Evolutionary conservation across 495 filamentous ascomycete genomes (phyloP), one percentile per base, ranked within the genome.

Genomic region (Cetradonia linearis): DNA sequence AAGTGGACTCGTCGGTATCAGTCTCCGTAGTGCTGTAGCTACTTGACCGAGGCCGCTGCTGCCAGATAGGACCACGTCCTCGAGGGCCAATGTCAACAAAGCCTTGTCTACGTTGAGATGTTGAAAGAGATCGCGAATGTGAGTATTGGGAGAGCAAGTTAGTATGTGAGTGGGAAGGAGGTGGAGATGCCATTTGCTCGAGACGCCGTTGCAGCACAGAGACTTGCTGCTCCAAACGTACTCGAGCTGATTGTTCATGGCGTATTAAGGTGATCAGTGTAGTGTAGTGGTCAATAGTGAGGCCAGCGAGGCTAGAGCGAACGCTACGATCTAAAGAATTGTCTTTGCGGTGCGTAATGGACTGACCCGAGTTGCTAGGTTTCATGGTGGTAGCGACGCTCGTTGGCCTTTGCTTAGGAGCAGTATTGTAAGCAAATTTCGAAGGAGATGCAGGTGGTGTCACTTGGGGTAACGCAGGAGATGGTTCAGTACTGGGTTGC

Each of bases 211-310:
- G 77, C 1, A 83, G 70, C 33, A 68, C 63, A 2, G 75, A 62
- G 8, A 83, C 74, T 62, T 83, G 77, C 50, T 70, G 69, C 67
- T 83, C 81, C 2, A 83, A 69, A 38, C 71, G 76, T 34, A 77
- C 69, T 46, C 81, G 77, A 1, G 81, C 80, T 7, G 73, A 76
- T 57, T 82, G 79, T 59, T 83, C 81, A 33, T 78, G 74, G 9
- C 80, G 77, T 23, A 83, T 70, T 0, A 82, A 71, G n/a, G 73
- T 75, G 31, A 82, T 72, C 11, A 83, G 69, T 0, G 78, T 76
- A 60, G 74, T 81, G 64, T 82, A 82, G 55, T 83, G 78, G 56
- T 81, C 78, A 47, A 82, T 74, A 16, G 77, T 82, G 40, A 83
- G 74, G 23, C 67, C 70, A 30, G 64, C 49, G 11, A 63, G 60